Evolutionary conservation across 164 flowering plant species (phyloP).

Genomic region (Umbilicus rupestris): DNA sequence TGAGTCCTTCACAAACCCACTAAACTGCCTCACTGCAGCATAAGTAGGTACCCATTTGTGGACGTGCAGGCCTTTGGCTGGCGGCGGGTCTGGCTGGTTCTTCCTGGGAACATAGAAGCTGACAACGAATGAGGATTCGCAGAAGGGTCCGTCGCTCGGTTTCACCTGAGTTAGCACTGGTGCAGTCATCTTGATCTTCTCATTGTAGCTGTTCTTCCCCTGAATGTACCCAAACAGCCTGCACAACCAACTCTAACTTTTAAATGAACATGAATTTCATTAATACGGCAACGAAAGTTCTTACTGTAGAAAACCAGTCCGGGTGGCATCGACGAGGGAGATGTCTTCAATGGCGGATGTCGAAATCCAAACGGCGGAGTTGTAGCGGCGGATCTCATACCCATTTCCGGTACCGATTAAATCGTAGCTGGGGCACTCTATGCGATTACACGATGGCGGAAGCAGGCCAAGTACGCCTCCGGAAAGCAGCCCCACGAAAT

Average conservation of each 20-base stretch:
- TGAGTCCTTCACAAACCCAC: constrained; percentile 56
- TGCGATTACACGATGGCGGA: constrained; percentile 59
- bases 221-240: constrained; percentile 83
- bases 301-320: constrained; percentile 61
- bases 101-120: constrained; percentile 72
- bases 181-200: constrained; percentile 80
- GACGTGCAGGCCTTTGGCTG: constrained; percentile 53
- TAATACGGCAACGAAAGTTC: no score
- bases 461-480: not conserved
- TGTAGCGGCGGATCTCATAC: constrained; percentile 68
- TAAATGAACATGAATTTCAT: no score
- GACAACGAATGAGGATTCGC: constrained; percentile 59
- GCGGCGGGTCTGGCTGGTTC: constrained; percentile 70
- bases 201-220: constrained; percentile 54
- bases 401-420: constrained; percentile 43
- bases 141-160: constrained; percentile 83
- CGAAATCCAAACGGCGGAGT: constrained; percentile 57
- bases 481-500: constrained; percentile 22
- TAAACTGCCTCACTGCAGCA: constrained; percentile 69
- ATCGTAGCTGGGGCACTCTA: constrained; percentile 72
- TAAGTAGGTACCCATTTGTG: constrained; percentile 54
- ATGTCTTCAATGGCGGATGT: constrained; percentile 63
- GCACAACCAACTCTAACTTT: no score
- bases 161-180: constrained; percentile 69
- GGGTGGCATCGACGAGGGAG: constrained; percentile 61